Base-by-base conservation (phyloP, 116 monocot species). In the Cymodocea nodosa region DNA sequence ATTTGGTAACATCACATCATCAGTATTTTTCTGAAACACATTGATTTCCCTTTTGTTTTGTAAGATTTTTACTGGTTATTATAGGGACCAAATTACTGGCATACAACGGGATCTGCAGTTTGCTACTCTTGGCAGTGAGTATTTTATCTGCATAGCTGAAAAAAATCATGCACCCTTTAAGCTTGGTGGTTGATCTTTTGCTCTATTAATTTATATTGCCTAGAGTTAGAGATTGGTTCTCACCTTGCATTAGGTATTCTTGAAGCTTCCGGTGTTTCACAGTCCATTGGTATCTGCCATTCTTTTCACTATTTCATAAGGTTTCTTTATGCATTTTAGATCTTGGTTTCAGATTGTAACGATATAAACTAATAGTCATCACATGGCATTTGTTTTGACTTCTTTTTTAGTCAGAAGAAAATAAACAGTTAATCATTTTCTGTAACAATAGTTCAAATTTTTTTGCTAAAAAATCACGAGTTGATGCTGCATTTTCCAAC, bases 91-190 rank as follows among this genome's bases (percentile, higher is more conserved):
- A 52, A 85, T 89, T 44, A 74, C 68, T 59, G 62, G 60, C 44
- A 80, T 78, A 17, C 89, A 75, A 50, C 76, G 82, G 59, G 80
- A 80, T 36, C 25, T 89, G 0, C 89, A 84, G 44, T 82, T 83
- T 64, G 76, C 19, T 75, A 58, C 59, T 58, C 76, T 80, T 63
- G 66, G 74, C 18, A 80, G 85, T 85, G 62, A 78, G 85, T 81
- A 52, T 59, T 12, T 4, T 4, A 18, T 14, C 35, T 60, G 5
- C 35, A 60, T 35, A 35, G 4, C 35, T 17, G 35, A 60, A 15
- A 23, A 16, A 17, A 15, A 15, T 2, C 35, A 23, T 23, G 23
- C 60, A 60, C 14, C 35, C 34, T 75, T 20, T 78, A 1, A 13
- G 1, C 63, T 59, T 7, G 65, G 24, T 39, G 64, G 15, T 22